Evolutionary conservation across 768 basidiomycete genomes (phyloP), one percentile per base, ranked within the genome.

Genomic region (Sarcodon sp.): DNA sequence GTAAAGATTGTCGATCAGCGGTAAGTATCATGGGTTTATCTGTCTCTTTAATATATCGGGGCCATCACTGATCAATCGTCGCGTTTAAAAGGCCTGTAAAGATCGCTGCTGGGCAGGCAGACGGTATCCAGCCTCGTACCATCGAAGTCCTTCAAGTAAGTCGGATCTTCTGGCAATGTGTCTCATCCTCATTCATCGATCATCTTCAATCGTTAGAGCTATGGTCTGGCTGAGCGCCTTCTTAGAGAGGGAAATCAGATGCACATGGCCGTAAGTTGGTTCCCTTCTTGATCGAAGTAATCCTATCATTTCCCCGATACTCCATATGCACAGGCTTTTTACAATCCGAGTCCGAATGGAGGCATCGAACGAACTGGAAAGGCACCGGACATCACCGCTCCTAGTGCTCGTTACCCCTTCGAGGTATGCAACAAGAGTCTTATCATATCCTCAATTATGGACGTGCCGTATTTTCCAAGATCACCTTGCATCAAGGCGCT

Each of bases 301-400:
- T 13, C 39, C 9, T 11, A 15, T 3, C 8, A 7, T 15, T 10
- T 35, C 9, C 13, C 7, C 11, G 18, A 4, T 2, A n/a, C 15
- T n/a, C 31, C 46, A 35, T 13, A 33, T 36, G 46, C 21, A 3
- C 43, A 87, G 85, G 77, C 83, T 7, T 86, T 87, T 59, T 87
- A 87, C 56, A 82, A 85, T 53, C 84, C 85, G 3, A 66, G 69
- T 16, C 61, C 67, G 1, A 55, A 70, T 33, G 80, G 80, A 12
- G 79, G 72, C 3, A 83, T 87, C 35, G 71, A 80, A 82, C 68
- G 80, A 13, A 78, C 77, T 7, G 75, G 79, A 39, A 75, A 80
- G 12, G 73, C 72, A 1, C 67, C 79, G 12, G 79, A 83, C 56
- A 70, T 86, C 21, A 74, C 71, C 5, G 76, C 79, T 0, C 66